Conservation (phyloP, 2,329 filamentous ascomycete genomes). For the Phialemonium atrogriseum region DNA sequence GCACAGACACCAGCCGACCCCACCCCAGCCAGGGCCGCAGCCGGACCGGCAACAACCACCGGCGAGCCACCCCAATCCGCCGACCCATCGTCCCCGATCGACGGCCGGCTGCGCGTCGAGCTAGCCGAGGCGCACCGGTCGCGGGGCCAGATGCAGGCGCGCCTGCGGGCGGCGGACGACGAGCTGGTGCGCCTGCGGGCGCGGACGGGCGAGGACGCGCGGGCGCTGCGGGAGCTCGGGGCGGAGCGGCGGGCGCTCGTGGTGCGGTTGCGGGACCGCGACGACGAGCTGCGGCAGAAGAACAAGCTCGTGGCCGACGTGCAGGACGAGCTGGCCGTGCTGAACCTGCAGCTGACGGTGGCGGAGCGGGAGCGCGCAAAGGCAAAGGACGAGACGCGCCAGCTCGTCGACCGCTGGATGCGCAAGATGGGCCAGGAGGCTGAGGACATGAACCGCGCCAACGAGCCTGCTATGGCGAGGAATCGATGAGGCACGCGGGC, state of each 20-base stretch:
- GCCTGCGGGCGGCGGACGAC: slow-evolving; percentile 52
- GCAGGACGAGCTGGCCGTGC: slow-evolving; percentile 84
- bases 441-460: slow-evolving; percentile 71
- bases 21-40: background rate
- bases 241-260: slow-evolving; percentile 53
- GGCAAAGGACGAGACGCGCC: slow-evolving; percentile 74
- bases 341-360: slow-evolving; percentile 83
- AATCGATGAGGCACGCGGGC: slow-evolving; percentile 10
- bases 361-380: slow-evolving; percentile 67
- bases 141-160: slow-evolving; percentile 57
- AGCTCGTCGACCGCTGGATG: slow-evolving; percentile 89
- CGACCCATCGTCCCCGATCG: too few relatives aligned
- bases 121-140: slow-evolving; percentile 70
- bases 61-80: slow-evolving; percentile 9
- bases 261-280: slow-evolving; percentile 65
- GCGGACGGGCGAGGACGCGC: slow-evolving; percentile 50
- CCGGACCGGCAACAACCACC: too few relatives aligned
- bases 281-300: slow-evolving; percentile 80
- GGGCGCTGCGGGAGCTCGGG: slow-evolving; percentile 53
- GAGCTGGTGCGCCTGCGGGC: slow-evolving; percentile 54
- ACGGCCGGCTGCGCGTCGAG: slow-evolving; percentile 57
- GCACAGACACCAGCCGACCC: slow-evolving; percentile 10
- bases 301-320: slow-evolving; percentile 77
- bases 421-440: slow-evolving; percentile 77
- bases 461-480: slow-evolving; percentile 32